Base-by-base conservation (phyloP, 2,329 filamentous ascomycete genomes). In the Atkinsonella hypoxylon region DNA sequence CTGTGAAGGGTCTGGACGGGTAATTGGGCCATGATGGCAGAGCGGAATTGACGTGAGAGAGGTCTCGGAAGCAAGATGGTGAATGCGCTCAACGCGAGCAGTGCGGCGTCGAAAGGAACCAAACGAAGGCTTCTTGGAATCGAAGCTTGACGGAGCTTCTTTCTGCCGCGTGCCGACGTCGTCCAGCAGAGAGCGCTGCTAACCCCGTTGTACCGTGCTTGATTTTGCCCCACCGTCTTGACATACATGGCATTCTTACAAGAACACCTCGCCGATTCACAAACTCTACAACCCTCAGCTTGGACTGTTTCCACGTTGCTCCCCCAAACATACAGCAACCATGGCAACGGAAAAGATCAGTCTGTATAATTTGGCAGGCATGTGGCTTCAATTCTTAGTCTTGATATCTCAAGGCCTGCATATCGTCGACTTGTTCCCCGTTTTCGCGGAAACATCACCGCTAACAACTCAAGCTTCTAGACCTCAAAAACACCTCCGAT, bases 401-500 rank as follows among this genome's bases (percentile, higher is more conserved):
- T 8, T 8, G 15, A 36, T 13, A 20, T 18, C 26, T 17, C 47
- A 41, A 20, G 1, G 12, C 12, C n/a, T 43, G 6, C 12, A 20
- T 8, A 15, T 18, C 12, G 18, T 22, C 18, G 18, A 18, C 17
- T 20, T 18, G 12, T 4, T 11, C 39, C 7, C 38, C 11, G 18
- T 10, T 31, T 31, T 26, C 26, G 20, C 17, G 34, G 6, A 20
- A 48, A 6, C 6, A 31, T 8, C 13, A 13, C 18, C 7, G 32
- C 47, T 49, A 44, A 49, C 15, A 17, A 32, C 32, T 8, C 32
- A 39, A 39, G 44, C 18, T 32, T 20, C 20, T 64, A 95, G 93
- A 97, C 66, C 84, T 98, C 56, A 97, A 97, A 70, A 95, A 93
- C 72, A 94, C 90, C 39, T 89, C 87, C 58, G 93, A 98, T 72